Evolutionary conservation across 495 filamentous ascomycete species (phyloP).

Genomic region (Daldinia loculata): DNA sequence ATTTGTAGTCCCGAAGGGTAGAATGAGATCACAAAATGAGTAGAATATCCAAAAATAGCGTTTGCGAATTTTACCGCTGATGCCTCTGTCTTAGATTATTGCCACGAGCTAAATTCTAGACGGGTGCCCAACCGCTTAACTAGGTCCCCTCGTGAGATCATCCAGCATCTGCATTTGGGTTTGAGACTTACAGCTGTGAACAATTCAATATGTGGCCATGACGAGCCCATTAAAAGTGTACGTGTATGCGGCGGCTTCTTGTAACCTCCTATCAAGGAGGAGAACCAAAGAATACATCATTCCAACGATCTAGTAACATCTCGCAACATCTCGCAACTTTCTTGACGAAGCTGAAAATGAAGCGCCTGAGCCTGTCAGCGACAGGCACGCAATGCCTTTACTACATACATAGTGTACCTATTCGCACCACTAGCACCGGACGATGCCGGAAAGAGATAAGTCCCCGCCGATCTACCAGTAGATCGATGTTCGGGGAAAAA

Average conservation of each 20-base stretch:
- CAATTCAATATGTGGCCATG: not conserved
- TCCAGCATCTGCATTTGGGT: slow-evolving; percentile 7
- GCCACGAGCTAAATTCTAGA: slow-evolving; percentile 30
- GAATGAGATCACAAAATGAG: not conserved
- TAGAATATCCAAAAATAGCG: slow-evolving; percentile 1
- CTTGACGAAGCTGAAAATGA: slow-evolving; percentile 10
- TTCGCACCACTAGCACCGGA: not conserved
- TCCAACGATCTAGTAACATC: not conserved
- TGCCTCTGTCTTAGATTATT: slow-evolving; percentile 20
- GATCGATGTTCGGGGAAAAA: slow-evolving; percentile 18
- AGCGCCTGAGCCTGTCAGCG: slow-evolving; percentile 6
- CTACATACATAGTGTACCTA: not conserved
- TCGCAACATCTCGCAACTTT: slow-evolving; percentile 9
- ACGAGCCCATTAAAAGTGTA: not conserved
- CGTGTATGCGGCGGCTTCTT: not conserved
- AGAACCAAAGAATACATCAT: not conserved
- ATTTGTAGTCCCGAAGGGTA: not conserved
- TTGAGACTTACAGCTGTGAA: slow-evolving; percentile 16
- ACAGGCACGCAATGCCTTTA: not conserved
- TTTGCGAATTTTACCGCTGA: not conserved
- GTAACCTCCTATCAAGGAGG: not conserved
- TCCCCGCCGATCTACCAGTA: slow-evolving; percentile 26
- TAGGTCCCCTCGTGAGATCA: slow-evolving; percentile 25
- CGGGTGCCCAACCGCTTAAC: slow-evolving; percentile 1
- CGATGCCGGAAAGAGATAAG: slow-evolving; percentile 14